phyloP scores from a whole-genome alignment of 106 monocot genomes.

The Acanthochlamys bracteata region DNA sequence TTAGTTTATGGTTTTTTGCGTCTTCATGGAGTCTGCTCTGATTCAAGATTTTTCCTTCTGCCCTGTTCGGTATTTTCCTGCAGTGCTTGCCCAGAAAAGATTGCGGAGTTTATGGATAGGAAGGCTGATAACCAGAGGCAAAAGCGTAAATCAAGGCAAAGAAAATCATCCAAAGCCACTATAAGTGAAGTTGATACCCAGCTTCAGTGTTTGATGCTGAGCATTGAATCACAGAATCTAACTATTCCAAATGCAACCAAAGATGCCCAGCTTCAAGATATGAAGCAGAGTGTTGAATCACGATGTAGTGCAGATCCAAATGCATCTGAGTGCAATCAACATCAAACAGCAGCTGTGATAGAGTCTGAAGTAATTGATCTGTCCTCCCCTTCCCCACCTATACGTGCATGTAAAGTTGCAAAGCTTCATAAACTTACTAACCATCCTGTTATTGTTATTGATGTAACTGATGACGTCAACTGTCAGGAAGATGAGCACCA shows the following conservation, averaged over 20 bases:
- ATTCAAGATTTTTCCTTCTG: neutral
- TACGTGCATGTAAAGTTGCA: constrained; percentile 33
- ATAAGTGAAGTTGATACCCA: constrained; percentile 35
- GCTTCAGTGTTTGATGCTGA: constrained; percentile 45
- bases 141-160: constrained; percentile 36
- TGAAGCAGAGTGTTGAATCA: constrained; percentile 24
- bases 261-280: neutral
- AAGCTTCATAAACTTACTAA: constrained; percentile 11
- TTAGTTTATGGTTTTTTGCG: neutral
- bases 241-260: constrained; percentile 1
- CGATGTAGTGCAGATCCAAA: constrained; percentile 9
- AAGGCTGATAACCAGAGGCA: constrained; percentile 44
- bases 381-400: constrained; percentile 57
- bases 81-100: constrained; percentile 85
- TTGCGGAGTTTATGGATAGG: constrained; percentile 49
- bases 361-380: constrained; percentile 48
- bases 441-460: constrained; percentile 14
- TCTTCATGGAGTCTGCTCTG: neutral
- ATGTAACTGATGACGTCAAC: constrained; percentile 25
- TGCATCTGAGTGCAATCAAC: neutral
- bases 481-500: neutral
- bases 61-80: neutral
- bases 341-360: neutral
- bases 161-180: constrained; percentile 21
- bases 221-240: constrained; percentile 30